Evolutionary conservation across 352 stramenopile species (phyloP), one percentile per base, ranked within the genome.

Genomic region (Hyphochytrium catenoides): DNA sequence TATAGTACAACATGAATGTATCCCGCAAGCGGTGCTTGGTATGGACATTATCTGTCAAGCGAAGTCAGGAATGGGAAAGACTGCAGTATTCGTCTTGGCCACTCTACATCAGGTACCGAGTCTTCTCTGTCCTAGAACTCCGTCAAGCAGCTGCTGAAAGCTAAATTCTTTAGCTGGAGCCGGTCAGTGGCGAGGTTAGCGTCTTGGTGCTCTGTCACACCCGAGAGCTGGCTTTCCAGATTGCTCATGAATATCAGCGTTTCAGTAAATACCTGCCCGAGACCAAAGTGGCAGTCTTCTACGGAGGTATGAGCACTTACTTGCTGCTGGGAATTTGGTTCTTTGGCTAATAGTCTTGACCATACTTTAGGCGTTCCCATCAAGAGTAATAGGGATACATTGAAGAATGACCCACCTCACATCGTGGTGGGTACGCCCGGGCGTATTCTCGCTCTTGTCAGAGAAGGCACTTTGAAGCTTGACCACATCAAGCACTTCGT

Each of bases 51-150:
- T 99, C 61, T 98, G 91, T 62, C 93, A 99, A 59, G 91, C 93
- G 42, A 98, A 99, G 73, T 97, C 84, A 26, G 93, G 93, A 62
- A 99, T 99, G 91, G 93, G 93, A 46, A 99, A 99, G 67, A 99
- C 93, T 0, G 93, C 93, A 30, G 93, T 99, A 23, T 99, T 99
- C 52, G 90, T 98, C 4, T 59, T 99, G 31, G 84, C 93, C 14
- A 99, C 91, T 2, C 66, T 99, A 29, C 90, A 99, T 59, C 89
- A 97, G 68, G 77, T 98, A 55, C n/a, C 12, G 8, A 17, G 23
- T 38, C 12, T 3, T 25, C 8, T n/a, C 34, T 19, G 19, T 8
- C 6, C 30, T n/a, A 11, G 25, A 17, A 16, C 25, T n/a, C 16
- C 4, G 15, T 7, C 5, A 43, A 4, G 5, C 27, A 11, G 7